phyloP scores from a whole-genome alignment of 352 stramenopile genomes.

The Pythium grandisporangium region DNA sequence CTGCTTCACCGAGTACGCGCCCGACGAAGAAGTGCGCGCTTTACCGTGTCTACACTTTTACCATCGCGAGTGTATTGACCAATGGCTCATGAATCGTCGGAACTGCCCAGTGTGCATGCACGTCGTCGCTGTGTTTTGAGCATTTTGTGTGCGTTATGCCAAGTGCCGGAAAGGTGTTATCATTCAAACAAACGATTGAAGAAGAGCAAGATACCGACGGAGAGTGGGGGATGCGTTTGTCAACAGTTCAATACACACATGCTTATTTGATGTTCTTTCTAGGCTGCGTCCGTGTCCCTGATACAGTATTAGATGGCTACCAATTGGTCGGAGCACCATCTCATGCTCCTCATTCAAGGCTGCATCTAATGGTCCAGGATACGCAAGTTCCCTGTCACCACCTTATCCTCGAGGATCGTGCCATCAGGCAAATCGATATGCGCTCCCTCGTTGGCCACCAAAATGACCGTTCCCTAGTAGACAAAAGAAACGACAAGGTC shows the following conservation, averaged over 20 bases:
- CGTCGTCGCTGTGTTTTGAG: constrained; percentile 63
- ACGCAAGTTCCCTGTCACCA: constrained; percentile 90
- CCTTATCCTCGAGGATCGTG: constrained; percentile 91
- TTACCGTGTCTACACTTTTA: constrained; percentile 86
- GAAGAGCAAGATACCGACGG: too few relatives aligned
- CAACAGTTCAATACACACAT: too few relatives aligned
- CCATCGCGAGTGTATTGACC: constrained; percentile 86
- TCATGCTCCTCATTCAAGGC: too few relatives aligned
- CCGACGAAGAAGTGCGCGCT: constrained; percentile 66
- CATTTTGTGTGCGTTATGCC: too few relatives aligned
- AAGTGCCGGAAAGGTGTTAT: too few relatives aligned
- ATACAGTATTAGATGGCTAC: too few relatives aligned
- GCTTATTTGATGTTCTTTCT: too few relatives aligned
- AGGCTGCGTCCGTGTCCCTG: too few relatives aligned
- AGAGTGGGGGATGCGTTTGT: too few relatives aligned
- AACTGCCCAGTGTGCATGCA: constrained; percentile 85
- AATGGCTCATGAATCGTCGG: constrained; percentile 82
- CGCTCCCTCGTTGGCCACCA: constrained; percentile 90
- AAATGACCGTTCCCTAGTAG: constrained; percentile 89
- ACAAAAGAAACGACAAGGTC: too few relatives aligned
- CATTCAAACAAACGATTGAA: too few relatives aligned
- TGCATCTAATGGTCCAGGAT: constrained; percentile 91
- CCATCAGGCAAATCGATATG: constrained; percentile 91
- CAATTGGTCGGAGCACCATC: too few relatives aligned
- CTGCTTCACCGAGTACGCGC: constrained; percentile 73